phyloP scores from a whole-genome alignment of 441 rosid species.

The Omphalea diandra region DNA sequence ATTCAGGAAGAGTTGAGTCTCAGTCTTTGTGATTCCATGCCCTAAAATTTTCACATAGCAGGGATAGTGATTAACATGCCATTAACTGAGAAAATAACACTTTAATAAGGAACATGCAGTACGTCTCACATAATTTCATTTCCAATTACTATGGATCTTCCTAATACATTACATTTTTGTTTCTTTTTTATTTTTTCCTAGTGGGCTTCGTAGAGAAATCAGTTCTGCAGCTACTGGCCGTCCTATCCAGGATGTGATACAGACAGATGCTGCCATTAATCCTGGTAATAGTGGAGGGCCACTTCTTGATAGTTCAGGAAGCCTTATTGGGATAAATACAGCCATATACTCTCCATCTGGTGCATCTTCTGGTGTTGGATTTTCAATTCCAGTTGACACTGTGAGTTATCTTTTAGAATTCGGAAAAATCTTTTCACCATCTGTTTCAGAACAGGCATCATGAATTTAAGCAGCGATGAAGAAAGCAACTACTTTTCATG shows the following conservation, averaged over 20 bases:
- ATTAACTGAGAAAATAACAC: neutral
- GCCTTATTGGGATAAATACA: slow-evolving; percentile 88
- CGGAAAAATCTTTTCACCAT: slow-evolving; percentile 3
- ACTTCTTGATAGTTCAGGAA: slow-evolving; percentile 92
- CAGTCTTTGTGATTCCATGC: neutral
- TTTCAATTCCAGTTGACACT: slow-evolving; percentile 97
- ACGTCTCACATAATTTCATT: too few species aligned
- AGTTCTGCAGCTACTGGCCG: slow-evolving; percentile 99
- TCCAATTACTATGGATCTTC: neutral
- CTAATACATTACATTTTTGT: slow-evolving; percentile 12
- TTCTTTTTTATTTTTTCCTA: slow-evolving; percentile 27
- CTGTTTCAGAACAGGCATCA: neutral
- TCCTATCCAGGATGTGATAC: slow-evolving; percentile 98
- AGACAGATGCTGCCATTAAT: slow-evolving; percentile 96
- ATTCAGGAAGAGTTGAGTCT: neutral
- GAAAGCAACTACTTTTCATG: slow-evolving; percentile 3
- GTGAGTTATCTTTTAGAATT: slow-evolving; percentile 46
- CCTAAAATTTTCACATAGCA: neutral
- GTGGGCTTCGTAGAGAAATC: slow-evolving; percentile 96
- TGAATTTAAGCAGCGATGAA: neutral
- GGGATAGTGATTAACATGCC: neutral
- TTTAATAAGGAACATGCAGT: neutral
- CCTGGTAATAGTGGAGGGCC: slow-evolving; percentile 99
- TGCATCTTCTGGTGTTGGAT: slow-evolving; percentile 98
- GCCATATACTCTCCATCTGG: slow-evolving; percentile 99